These are phyloP conservation scores for Ceratobasidium sp. DNA, from an alignment of 1,284 basidiomycete species.

Conservation along the genomic window DNA sequence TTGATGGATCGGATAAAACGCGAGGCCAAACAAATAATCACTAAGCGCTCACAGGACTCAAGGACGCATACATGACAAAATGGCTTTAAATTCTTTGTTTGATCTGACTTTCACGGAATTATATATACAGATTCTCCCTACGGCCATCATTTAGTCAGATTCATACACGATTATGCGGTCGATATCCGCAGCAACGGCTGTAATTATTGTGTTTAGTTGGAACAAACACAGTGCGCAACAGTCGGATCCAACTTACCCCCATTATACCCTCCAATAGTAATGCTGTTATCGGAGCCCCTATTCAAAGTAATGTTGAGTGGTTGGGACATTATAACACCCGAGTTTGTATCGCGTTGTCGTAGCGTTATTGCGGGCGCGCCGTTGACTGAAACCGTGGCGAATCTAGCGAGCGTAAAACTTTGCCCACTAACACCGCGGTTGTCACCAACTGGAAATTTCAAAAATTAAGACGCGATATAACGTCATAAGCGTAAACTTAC, in stretches of 20 bases:
- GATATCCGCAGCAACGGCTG: constrained; percentile 38
- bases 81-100: constrained; percentile 10
- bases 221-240: too few species aligned
- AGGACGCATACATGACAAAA: constrained; percentile 19
- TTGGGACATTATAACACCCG: constrained; percentile 31
- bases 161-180: constrained; percentile 41
- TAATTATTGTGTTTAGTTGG: background rate
- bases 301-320: constrained; percentile 27
- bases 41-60: constrained; percentile 33
- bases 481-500: constrained; percentile 10
- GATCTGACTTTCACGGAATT: background rate
- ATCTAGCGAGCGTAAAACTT: constrained; percentile 30
- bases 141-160: background rate
- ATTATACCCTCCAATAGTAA: constrained; percentile 30
- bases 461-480: background rate
- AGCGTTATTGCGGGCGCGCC: constrained; percentile 14
- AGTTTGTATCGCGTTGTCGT: constrained; percentile 32
- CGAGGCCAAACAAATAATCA: constrained; percentile 39
- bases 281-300: constrained; percentile 27
- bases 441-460: constrained; percentile 16
- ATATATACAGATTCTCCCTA: background rate
- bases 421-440: constrained; percentile 41
- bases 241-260: constrained; percentile 30
- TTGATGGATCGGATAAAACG: constrained; percentile 44
- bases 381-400: constrained; percentile 35